Base-by-base conservation (phyloP, 2,329 filamentous ascomycete species). In the Claviceps pusilla region DNA sequence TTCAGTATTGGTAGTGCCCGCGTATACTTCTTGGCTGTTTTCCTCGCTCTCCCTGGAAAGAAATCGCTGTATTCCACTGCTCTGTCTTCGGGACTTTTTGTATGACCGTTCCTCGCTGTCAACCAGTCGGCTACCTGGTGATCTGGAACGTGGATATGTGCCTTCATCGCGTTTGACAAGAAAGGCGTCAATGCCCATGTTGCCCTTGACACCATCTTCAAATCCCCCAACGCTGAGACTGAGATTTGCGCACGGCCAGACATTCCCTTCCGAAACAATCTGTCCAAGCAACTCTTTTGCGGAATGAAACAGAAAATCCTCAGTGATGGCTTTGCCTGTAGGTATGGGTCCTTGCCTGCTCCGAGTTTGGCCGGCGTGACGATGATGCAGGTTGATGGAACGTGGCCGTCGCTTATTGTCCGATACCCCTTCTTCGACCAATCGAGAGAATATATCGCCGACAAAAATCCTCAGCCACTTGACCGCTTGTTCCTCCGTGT, bases 201-300 rank as follows among this genome's bases (percentile, higher is more conserved):
- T 97, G 5, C 87, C 86, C 45, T 77, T 81, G 55, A 91, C 73
- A 2, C 88, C 87, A 59, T 96, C 89, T 66, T 97, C 90, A 59
- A 97, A 96, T 0, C 89, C 90, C n/a, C 82, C 84, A 29, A 97
- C 88, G 59, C 86, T 90, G 48, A 97, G 71, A 55, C 87, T 93
- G 9, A 98, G 74, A 64, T 95, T 93, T n/a, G 82, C 76, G 65
- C 93, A 97, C 7, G 93, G 93, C 89, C 89, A 97, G 16, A 87
- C 83, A 52, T 77, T 74, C 1, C 87, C 89, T 59, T 95, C 89
- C 1, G 79, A 77, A 11, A 88, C 76, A 41, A 95, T 82, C 61
- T 95, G 89, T 29, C 77, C 77, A 4, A 97, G 74, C 19, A 97
- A 73, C 28, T 77, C 83, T 65, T 83, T 89, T 10, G 88, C 86